Percentiles rank a stretch among this genome's conserved stretches.
Conservation (phyloP, 2,329 filamentous ascomycete species). For the Epichloe sp. region DNA sequence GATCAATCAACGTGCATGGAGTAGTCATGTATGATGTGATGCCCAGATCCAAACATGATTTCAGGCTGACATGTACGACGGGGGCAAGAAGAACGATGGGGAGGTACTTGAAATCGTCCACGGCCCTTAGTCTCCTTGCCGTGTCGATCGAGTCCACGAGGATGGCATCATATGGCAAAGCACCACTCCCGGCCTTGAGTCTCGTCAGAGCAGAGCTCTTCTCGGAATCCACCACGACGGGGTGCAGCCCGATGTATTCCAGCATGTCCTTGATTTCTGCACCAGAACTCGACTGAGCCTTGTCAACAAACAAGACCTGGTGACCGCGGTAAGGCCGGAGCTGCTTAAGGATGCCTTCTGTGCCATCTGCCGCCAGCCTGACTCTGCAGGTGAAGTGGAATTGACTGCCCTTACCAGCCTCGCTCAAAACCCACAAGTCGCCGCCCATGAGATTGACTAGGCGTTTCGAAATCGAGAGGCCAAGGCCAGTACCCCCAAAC, state of each 20-base stretch:
- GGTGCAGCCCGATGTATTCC: slow-evolving; percentile 62
- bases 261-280: slow-evolving; percentile 70
- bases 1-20: slow-evolving; percentile 82
- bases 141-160: slow-evolving; percentile 90
- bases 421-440: slow-evolving; percentile 89
- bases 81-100: slow-evolving; percentile 88
- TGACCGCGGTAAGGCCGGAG: slow-evolving; percentile 85
- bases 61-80: slow-evolving; percentile 78
- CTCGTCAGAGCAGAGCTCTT: slow-evolving; percentile 46
- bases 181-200: slow-evolving; percentile 34
- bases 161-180: slow-evolving; percentile 81
- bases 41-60: slow-evolving; percentile 84
- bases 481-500: slow-evolving; percentile 88
- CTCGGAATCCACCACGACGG: slow-evolving; percentile 73
- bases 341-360: slow-evolving; percentile 66
- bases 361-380: slow-evolving; percentile 66
- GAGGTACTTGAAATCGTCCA: slow-evolving; percentile 95
- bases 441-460: slow-evolving; percentile 94
- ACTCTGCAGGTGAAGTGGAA: slow-evolving; percentile 97
- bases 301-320: slow-evolving; percentile 88
- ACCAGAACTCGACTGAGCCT: slow-evolving; percentile 66
- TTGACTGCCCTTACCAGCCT: slow-evolving; percentile 79
- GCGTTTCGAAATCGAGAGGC: slow-evolving; percentile 87
- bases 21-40: slow-evolving; percentile 99
- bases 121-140: slow-evolving; percentile 68